These are phyloP conservation scores for Cladophialophora exuberans DNA, from an alignment of 2,329 filamentous ascomycete species.

Conservation along the genomic window DNA sequence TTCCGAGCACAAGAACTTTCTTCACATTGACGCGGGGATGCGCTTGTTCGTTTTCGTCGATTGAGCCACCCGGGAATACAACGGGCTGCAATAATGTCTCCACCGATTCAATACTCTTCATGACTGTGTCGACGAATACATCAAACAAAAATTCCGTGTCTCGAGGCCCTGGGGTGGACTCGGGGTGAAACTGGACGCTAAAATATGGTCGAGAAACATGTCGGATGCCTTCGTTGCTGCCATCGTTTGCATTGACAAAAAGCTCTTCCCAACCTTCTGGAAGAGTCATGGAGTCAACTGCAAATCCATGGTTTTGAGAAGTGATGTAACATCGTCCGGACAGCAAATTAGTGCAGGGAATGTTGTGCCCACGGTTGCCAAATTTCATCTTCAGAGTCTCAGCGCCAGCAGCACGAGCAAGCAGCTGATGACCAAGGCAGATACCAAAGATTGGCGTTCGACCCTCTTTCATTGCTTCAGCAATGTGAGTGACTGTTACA, in stretches of 20 bases:
- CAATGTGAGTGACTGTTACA: slow-evolving; percentile 77
- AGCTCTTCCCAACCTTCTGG: slow-evolving; percentile 85
- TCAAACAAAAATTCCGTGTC: slow-evolving; percentile 98
- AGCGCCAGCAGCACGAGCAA: slow-evolving; percentile 85
- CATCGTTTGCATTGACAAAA: slow-evolving; percentile 97
- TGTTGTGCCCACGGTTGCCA: slow-evolving; percentile 97
- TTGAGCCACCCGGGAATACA: slow-evolving; percentile 81
- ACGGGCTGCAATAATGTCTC: slow-evolving; percentile 73
- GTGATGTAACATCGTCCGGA: slow-evolving; percentile 98
- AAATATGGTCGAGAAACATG: slow-evolving; percentile 86
- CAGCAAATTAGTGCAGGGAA: slow-evolving; percentile 93
- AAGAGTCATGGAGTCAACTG: slow-evolving; percentile 79
- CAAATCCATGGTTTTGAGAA: slow-evolving; percentile 97
- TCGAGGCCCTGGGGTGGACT: slow-evolving; percentile 91
- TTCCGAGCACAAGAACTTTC: slow-evolving; percentile 93
- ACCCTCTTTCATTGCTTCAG: slow-evolving; percentile 74
- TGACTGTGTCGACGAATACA: slow-evolving; percentile 87
- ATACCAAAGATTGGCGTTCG: slow-evolving; percentile 92
- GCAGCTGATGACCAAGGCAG: slow-evolving; percentile 90
- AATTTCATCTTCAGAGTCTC: slow-evolving; percentile 97
- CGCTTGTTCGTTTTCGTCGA: slow-evolving; percentile 74
- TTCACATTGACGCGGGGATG: slow-evolving; percentile 83
- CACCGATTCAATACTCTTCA: slow-evolving; percentile 68
- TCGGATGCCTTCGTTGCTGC: slow-evolving; percentile 96
- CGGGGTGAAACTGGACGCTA: slow-evolving; percentile 99